These are phyloP conservation scores for Neltuma alba DNA, from an alignment of 306 rosid genomes.

Conservation along the genomic window DNA sequence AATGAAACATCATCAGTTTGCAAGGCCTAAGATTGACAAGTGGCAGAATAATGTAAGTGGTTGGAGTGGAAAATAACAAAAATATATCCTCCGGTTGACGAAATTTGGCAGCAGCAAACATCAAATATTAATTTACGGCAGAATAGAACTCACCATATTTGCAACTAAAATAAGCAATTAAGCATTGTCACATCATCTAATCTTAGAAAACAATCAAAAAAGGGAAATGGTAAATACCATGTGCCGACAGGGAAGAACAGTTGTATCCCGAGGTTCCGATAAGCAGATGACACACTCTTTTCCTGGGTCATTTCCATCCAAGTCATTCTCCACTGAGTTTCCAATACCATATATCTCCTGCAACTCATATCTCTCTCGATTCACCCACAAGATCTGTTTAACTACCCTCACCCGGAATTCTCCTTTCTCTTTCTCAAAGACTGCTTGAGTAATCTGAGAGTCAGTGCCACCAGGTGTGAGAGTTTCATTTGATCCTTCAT, in stretches of 20 bases:
- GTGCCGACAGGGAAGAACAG: slow-evolving; percentile 98
- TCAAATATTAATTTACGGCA: background rate
- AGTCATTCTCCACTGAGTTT: slow-evolving; percentile 80
- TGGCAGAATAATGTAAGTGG: background rate
- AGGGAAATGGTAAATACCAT: slow-evolving; percentile 67
- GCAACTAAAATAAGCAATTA: slow-evolving; percentile 10
- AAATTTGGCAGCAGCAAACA: slow-evolving; percentile 18
- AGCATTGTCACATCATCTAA: slow-evolving; percentile 23
- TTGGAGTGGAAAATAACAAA: background rate
- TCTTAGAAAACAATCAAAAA: slow-evolving; percentile 18
- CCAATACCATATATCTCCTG: slow-evolving; percentile 98
- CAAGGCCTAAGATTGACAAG: background rate
- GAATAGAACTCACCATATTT: slow-evolving; percentile 16
- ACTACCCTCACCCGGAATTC: slow-evolving; percentile 74
- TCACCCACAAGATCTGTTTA: slow-evolving; percentile 95
- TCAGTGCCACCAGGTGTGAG: slow-evolving; percentile 46
- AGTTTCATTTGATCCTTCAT: slow-evolving; percentile 64
- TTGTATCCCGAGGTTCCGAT: slow-evolving; percentile 94
- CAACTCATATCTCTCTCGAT: slow-evolving; percentile 81
- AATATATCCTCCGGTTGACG: background rate
- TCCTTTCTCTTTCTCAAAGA: slow-evolving; percentile 91
- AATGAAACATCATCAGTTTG: slow-evolving; percentile 14
- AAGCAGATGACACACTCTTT: slow-evolving; percentile 98
- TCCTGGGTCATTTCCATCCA: slow-evolving; percentile 87
- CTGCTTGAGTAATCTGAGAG: slow-evolving; percentile 91